A percentile compares a stretch with the other conserved stretches of the same genome.
Evolutionary conservation across 345 rosid genomes (phyloP).

Genomic region (Isatis tinctoria): DNA sequence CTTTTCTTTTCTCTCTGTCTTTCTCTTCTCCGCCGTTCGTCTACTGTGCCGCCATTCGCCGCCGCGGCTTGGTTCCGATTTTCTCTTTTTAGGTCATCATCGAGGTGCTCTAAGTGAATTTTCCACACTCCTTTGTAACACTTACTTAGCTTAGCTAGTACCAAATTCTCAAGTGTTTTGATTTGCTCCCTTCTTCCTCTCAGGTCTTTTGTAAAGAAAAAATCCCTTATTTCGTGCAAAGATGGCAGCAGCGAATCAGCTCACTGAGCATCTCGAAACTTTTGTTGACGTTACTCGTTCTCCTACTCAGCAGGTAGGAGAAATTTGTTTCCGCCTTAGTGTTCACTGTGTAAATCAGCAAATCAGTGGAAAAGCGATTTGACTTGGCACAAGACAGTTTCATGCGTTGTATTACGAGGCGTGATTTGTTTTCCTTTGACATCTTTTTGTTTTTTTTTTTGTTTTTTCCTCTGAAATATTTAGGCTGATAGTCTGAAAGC

Average conservation of each 20-base stretch:
- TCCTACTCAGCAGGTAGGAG: constrained; percentile 51
- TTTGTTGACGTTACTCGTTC: constrained; percentile 59
- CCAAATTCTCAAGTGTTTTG: neutral
- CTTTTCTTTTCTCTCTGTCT: neutral
- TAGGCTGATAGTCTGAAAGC: constrained; percentile 68
- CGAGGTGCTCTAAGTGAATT: neutral
- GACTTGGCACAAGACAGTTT: neutral
- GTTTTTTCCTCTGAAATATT: neutral
- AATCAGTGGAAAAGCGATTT: neutral
- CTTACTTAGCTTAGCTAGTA: neutral
- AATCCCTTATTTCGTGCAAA: neutral
- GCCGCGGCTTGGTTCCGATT: neutral
- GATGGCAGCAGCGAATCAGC: constrained; percentile 50
- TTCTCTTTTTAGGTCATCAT: neutral
- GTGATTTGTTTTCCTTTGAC: neutral
- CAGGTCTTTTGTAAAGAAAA: neutral
- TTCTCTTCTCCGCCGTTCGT: neutral
- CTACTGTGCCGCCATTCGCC: neutral
- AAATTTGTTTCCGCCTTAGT: neutral
- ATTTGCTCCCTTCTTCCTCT: neutral
- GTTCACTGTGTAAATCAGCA: neutral
- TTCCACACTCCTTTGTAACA: neutral
- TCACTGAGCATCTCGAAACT: constrained; percentile 58
- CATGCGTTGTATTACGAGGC: neutral
- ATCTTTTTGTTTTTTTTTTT: neutral